Evolutionary conservation across 257 asterid species (phyloP).

Genomic region (Solanum okadae): DNA sequence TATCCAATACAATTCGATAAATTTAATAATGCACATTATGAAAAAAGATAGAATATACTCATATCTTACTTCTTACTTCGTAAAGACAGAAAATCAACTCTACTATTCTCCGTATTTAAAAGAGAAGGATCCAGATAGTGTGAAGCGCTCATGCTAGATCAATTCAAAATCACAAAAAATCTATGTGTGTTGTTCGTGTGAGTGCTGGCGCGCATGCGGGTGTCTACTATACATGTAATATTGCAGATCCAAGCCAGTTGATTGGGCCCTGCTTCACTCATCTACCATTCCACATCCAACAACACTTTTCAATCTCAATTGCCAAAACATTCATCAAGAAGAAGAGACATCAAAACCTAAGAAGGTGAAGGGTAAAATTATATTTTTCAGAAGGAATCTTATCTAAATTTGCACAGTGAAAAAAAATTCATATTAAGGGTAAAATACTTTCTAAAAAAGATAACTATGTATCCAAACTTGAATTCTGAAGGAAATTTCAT

Average conservation of each 20-base stretch:
- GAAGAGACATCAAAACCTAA: not conserved
- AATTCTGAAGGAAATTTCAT: no score
- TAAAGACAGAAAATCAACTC: not conserved
- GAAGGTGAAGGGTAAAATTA: not conserved
- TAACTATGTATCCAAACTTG: accelerated
- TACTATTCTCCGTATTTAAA: not conserved
- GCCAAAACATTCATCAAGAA: not conserved
- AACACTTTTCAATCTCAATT: not conserved
- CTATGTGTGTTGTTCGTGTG: not conserved
- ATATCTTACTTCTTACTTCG: accelerated
- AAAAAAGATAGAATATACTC: no score
- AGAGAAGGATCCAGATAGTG: not conserved
- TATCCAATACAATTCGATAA: no score
- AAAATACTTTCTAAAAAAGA: no score
- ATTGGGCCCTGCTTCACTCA: not conserved
- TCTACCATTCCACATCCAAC: not conserved
- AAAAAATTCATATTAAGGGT: accelerated
- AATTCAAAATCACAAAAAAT: not conserved
- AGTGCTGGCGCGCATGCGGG: not conserved
- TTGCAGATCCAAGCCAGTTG: not conserved
- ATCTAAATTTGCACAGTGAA: no score
- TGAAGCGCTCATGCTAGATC: not conserved
- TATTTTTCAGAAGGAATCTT: not conserved
- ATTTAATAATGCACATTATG: no score
- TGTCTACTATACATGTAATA: not conserved